Base-by-base conservation (phyloP, 305 asterid genomes). In the Rubia tinctorum region DNA sequence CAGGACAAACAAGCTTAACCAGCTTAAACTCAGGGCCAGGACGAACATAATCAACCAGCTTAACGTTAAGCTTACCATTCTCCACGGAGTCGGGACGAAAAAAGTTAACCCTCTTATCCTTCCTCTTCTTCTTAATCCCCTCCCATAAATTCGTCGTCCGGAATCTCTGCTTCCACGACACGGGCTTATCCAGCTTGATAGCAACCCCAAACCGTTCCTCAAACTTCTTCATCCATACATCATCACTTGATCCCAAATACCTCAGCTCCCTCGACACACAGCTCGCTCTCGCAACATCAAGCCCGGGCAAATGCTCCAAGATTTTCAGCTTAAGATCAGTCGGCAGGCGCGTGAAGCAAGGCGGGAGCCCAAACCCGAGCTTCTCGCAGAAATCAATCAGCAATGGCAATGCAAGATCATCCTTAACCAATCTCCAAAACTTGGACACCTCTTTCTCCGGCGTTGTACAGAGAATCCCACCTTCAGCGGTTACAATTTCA, bases 341-440 rank as follows among this genome's bases (percentile, higher is more conserved):
- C 0, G 96, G 96, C 6, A 92, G 90, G 7, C 88, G 81, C 77
- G 74, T 81, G 69, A 95, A 92, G 85, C 99, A 95, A 0, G 98
- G 91, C 37, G 99, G 99, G 37, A 92, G 96, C 27, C 42, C 82
- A 15, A 90, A 79, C 73, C 93, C 91, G 45, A 84, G 69, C 73
- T 81, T 90, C 49, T 89, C 96, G 18, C 96, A 87, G 30, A 92
- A 76, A 76, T 91, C 97, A 67, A 95, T 95, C 84, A 90, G 66
- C 91, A 95, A 81, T 20, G 98, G 97, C 80, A 92, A 80, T 8
- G 86, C 94, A 13, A 95, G 86, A 53, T 77, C 79, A 60, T 95
- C 99, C 82, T 92, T 95, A 44, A 90, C 88, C 0, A 9, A 77
- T 76, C 90, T 91, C 99, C 99, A 95, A 62, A 95, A 90, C 65